phyloP scores from a whole-genome alignment of 2,329 filamentous ascomycete genomes.

The Penicillium freii region DNA sequence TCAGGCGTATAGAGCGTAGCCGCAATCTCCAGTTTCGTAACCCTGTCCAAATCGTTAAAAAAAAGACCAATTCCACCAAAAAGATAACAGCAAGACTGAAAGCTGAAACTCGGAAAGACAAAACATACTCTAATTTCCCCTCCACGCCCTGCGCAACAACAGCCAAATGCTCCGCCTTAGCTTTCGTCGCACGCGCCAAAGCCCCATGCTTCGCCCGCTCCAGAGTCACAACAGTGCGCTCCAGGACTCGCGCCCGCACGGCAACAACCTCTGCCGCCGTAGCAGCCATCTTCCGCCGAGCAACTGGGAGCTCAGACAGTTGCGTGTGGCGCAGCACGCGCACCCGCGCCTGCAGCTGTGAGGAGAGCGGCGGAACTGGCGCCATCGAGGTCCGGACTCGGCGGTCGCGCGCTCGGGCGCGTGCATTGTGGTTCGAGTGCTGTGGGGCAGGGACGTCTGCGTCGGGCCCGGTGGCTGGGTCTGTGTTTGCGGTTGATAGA shows the following conservation, averaged over 20 bases:
- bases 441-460: slow-evolving; percentile 3
- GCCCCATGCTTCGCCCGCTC: slow-evolving; percentile 42
- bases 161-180: slow-evolving; percentile 41
- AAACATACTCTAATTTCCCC: slow-evolving; percentile 38
- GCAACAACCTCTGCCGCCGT: slow-evolving; percentile 37
- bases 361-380: slow-evolving; percentile 23
- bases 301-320: slow-evolving; percentile 33
- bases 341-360: slow-evolving; percentile 30
- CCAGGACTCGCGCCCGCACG: slow-evolving; percentile 33
- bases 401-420: slow-evolving; percentile 22
- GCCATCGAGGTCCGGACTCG: slow-evolving; percentile 26
- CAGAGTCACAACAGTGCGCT: slow-evolving; percentile 40
- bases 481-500: slow-evolving; percentile 23
- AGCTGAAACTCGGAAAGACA: not conserved
- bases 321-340: slow-evolving; percentile 31
- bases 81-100: not conserved
- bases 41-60: slow-evolving; percentile 24
- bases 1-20: slow-evolving; percentile 41
- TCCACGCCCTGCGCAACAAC: slow-evolving; percentile 40
- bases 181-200: slow-evolving; percentile 36
- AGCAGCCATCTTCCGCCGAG: slow-evolving; percentile 35
- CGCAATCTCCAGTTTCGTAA: slow-evolving; percentile 38
- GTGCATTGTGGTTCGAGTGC: slow-evolving; percentile 17
- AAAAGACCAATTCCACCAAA: not conserved
- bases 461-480: slow-evolving; percentile 5